A percentile compares a stretch with the other conserved stretches of the same genome.
These are phyloP conservation scores for Daucus carota DNA, from an alignment of 129 eudicot species.

Conservation along the genomic window DH1_v3.0 NC_030384.2:49129501-49130000, in stretches of 20 bases:
- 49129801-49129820: constrained; percentile 9
- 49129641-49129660: neutral
- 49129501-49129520: too few relatives aligned
- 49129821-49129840: constrained; percentile 1
- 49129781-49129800: neutral
- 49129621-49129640: too few relatives aligned
- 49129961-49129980: constrained; percentile 80
- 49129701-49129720: neutral
- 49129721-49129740: neutral
- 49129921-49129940: constrained; percentile 4
- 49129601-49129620: too few relatives aligned
- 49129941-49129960: neutral
- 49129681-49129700: neutral
- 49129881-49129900: neutral
- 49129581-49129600: too few relatives aligned
- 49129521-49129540: too few relatives aligned
- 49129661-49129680: neutral
- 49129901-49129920: neutral
- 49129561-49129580: too few relatives aligned
- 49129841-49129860: neutral
- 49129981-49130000: constrained; percentile 97
- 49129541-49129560: too few relatives aligned
- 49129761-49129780: constrained; percentile 16
- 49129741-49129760: constrained; percentile 44
- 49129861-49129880: neutral